Conservation (phyloP, 2,329 filamentous ascomycete species). For the Diaporthe destruens region DNA sequence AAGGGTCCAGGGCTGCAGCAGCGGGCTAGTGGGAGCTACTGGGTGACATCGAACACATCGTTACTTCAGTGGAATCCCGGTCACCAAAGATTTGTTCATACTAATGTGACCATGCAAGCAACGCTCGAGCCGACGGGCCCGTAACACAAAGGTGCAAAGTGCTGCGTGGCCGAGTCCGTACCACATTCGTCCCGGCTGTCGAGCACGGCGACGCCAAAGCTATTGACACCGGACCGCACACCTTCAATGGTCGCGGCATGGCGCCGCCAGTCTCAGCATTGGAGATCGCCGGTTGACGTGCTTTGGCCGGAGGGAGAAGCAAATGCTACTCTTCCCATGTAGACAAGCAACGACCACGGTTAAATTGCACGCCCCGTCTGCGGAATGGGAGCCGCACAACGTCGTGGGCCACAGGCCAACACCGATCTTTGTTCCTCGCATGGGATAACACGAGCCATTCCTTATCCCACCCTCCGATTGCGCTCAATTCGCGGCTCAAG, state of each 20-base stretch:
- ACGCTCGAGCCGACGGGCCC: conserved; percentile 11
- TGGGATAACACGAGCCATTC: conserved; percentile 7
- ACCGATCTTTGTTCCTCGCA: neutral
- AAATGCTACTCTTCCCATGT: neutral
- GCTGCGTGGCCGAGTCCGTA: conserved; percentile 9
- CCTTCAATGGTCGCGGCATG: conserved; percentile 36
- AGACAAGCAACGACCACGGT: conserved; percentile 22
- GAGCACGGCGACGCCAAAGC: neutral
- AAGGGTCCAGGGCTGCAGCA: conserved; percentile 23
- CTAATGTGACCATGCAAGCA: conserved; percentile 18
- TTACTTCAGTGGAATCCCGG: conserved; percentile 23
- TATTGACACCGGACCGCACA: conserved; percentile 10
- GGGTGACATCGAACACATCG: conserved; percentile 24
- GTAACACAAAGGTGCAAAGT: neutral
- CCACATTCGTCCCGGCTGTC: conserved; percentile 10
- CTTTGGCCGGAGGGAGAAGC: neutral
- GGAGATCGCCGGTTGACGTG: conserved; percentile 14
- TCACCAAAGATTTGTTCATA: neutral
- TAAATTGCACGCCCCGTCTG: neutral
- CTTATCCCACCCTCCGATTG: conserved; percentile 2
- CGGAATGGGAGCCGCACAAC: conserved; percentile 11
- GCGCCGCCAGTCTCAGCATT: conserved; percentile 34
- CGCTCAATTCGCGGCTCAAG: neutral
- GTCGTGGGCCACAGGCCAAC: neutral
- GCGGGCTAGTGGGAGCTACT: conserved; percentile 26